Evolutionary conservation across 352 stramenopile species (phyloP).

Genomic region (Pseudoperonospora humuli): DNA sequence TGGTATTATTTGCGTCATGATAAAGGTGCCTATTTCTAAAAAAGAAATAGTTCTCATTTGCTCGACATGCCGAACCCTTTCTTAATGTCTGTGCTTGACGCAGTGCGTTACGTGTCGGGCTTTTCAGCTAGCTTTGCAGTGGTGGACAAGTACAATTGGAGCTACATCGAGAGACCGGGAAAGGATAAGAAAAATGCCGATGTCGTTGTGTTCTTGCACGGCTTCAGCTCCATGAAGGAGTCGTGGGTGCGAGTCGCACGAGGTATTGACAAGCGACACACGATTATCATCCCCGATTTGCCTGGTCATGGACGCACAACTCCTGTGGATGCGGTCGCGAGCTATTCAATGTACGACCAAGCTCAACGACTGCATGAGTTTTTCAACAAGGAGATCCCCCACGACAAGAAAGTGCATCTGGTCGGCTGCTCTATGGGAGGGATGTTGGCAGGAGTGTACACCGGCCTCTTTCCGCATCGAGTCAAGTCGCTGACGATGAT

Average conservation of each 20-base stretch:
- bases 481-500: slow-evolving; percentile 60
- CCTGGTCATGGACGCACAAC: slow-evolving; percentile 53
- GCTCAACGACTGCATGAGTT: slow-evolving; percentile 47
- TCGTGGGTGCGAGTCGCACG: slow-evolving; percentile 47
- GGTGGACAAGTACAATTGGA: slow-evolving; percentile 56
- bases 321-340: slow-evolving; percentile 29
- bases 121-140: slow-evolving; percentile 34
- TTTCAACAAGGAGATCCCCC: slow-evolving; percentile 33
- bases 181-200: slow-evolving; percentile 29
- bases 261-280: slow-evolving; percentile 38
- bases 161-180: slow-evolving; percentile 53
- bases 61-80: slow-evolving; percentile 14
- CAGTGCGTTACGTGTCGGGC: slow-evolving; percentile 41
- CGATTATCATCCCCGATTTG: slow-evolving; percentile 54
- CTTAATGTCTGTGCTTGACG: slow-evolving; percentile 33
- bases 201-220: slow-evolving; percentile 56
- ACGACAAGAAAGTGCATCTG: slow-evolving; percentile 50
- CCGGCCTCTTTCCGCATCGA: slow-evolving; percentile 39
- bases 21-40: too few relatives aligned
- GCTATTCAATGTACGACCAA: slow-evolving; percentile 45
- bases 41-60: too few relatives aligned
- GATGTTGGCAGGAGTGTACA: slow-evolving; percentile 60
- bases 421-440: slow-evolving; percentile 68
- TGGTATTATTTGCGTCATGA: too few relatives aligned
- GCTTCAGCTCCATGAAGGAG: slow-evolving; percentile 61